A percentile compares a stretch with the other conserved stretches of the same genome.
Evolutionary conservation across 1,284 basidiomycete genomes (phyloP).

Genomic region (Spongiforma sp.): DNA sequence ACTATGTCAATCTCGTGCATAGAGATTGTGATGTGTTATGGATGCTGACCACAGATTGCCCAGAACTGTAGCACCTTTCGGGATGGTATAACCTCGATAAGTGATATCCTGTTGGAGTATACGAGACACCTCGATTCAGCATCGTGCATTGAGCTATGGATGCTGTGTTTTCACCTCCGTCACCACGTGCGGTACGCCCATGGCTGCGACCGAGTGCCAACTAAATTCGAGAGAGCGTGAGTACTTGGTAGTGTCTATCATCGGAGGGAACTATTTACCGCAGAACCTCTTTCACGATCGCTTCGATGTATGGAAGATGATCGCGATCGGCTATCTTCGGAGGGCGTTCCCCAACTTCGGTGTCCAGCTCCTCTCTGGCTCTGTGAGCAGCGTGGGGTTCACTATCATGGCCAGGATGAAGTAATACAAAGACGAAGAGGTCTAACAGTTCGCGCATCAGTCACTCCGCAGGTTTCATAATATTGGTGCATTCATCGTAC

Average conservation of each 20-base stretch:
- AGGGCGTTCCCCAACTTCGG: no score
- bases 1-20: no score
- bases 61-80: slow-evolving; percentile 39
- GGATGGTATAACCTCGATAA: slow-evolving; percentile 39
- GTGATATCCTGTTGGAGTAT: slow-evolving; percentile 3
- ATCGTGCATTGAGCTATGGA: not conserved
- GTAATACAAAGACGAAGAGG: slow-evolving; percentile 9
- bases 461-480: no score
- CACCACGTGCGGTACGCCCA: slow-evolving; percentile 12
- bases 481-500: not conserved
- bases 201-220: slow-evolving; percentile 13
- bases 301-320: no score
- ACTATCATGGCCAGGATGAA: slow-evolving; percentile 15
- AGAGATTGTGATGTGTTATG: no score
- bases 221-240: not conserved
- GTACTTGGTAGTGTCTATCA: no score
- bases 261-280: no score
- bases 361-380: no score
- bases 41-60: no score
- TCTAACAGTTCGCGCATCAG: slow-evolving; percentile 5
- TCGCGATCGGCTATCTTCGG: no score
- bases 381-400: slow-evolving; percentile 2
- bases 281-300: no score
- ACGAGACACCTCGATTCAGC: no score
- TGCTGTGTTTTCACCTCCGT: slow-evolving; percentile 6